A percentile compares a stretch with the other conserved stretches of the same genome.
Conservation (phyloP, 805 yeast genomes). For the Candida alai region DNA sequence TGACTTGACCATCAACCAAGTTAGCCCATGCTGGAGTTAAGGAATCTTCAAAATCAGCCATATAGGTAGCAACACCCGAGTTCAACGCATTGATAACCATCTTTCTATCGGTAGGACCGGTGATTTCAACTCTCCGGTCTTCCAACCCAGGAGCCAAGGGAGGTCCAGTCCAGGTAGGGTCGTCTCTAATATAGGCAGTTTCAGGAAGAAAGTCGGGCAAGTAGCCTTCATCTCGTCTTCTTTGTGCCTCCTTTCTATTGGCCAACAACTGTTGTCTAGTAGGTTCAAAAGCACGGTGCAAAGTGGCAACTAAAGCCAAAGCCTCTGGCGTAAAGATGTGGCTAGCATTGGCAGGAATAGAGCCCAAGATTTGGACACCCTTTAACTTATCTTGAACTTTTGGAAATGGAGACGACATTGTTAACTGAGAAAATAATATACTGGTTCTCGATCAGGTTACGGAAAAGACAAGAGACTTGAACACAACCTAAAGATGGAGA, state of each 20-base stretch:
- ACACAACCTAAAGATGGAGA: too few species aligned
- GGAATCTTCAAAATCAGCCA: conserved; percentile 86
- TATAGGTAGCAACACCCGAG: conserved; percentile 74
- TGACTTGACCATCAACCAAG: conserved; percentile 77
- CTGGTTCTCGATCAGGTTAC: too few species aligned
- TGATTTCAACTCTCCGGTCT: conserved; percentile 76
- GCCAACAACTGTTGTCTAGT: conserved; percentile 56
- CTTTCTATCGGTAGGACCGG: conserved; percentile 82
- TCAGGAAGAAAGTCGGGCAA: conserved; percentile 63
- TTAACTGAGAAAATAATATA: conserved; percentile 2
- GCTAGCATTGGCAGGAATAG: conserved; percentile 44
- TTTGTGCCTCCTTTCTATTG: conserved; percentile 60
- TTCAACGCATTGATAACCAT: conserved; percentile 82
- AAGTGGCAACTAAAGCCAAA: conserved; percentile 62
- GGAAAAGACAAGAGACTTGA: too few species aligned
- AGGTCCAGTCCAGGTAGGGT: conserved; percentile 73
- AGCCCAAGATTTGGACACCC: conserved; percentile 55
- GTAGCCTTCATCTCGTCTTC: conserved; percentile 56
- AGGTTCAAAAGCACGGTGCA: conserved; percentile 69
- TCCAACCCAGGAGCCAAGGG: conserved; percentile 68
- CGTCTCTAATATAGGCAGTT: conserved; percentile 65
- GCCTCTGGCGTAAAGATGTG: conserved; percentile 61
- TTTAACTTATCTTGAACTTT: conserved; percentile 37
- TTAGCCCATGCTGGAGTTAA: conserved; percentile 82
- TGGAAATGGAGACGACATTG: conserved; percentile 45